Evolutionary conservation across 495 filamentous ascomycete species (phyloP).

Genomic region (Opeltia flavorubescens): DNA sequence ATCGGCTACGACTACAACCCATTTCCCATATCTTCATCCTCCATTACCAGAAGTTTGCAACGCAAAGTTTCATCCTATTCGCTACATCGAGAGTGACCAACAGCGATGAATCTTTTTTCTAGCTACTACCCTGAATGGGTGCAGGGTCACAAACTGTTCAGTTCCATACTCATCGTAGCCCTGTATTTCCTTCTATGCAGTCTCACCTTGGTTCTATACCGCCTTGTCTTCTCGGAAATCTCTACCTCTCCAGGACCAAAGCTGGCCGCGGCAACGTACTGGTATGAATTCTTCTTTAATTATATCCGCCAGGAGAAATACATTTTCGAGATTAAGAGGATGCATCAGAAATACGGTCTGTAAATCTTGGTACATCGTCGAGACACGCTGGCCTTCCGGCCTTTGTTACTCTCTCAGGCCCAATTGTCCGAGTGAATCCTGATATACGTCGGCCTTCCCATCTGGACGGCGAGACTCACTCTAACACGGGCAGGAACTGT

Average conservation of each 20-base stretch:
- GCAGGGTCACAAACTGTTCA: background rate
- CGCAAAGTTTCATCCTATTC: too few species aligned
- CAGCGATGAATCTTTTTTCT: too few species aligned
- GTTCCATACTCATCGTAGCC: background rate
- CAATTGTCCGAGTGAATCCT: background rate
- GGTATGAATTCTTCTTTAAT: conserved; percentile 19
- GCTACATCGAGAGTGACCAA: too few species aligned
- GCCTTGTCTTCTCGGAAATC: conserved; percentile 5
- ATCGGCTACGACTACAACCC: too few species aligned
- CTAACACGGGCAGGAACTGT: background rate
- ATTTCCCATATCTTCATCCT: too few species aligned
- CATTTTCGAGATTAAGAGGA: conserved; percentile 17
- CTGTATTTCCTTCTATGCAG: background rate
- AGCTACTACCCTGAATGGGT: background rate
- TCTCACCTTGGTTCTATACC: conserved; percentile 4
- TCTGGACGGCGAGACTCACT: too few species aligned
- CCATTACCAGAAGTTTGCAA: too few species aligned
- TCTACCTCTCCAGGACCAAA: conserved; percentile 2
- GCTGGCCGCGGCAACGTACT: conserved; percentile 28
- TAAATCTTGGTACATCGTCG: background rate
- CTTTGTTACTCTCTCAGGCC: background rate
- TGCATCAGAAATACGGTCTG: conserved; percentile 27
- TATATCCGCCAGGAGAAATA: conserved; percentile 13
- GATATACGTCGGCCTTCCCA: too few species aligned
- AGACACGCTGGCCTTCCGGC: background rate